phyloP scores from a whole-genome alignment of 2,329 filamentous ascomycete species.

The Ambrosiella beaveri region DNA sequence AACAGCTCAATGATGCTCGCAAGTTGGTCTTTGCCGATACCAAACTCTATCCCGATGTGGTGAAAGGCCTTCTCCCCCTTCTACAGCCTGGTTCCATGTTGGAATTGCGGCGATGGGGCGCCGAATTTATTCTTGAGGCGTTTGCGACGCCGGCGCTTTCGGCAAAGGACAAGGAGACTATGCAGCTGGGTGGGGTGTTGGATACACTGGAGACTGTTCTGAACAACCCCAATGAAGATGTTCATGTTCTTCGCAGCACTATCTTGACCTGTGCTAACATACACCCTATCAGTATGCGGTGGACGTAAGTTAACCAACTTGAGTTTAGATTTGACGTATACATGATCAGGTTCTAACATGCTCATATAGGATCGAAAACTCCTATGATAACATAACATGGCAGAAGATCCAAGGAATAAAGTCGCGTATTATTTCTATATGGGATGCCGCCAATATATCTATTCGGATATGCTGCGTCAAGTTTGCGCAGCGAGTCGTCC shows the following conservation, averaged over 20 bases:
- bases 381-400: constrained; percentile 68
- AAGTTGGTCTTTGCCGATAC: constrained; percentile 76
- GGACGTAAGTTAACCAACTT: constrained; percentile 58
- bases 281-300: constrained; percentile 79
- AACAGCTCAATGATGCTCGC: constrained; percentile 77
- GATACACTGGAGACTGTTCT: constrained; percentile 56
- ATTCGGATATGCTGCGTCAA: constrained; percentile 92
- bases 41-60: constrained; percentile 77
- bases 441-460: constrained; percentile 62
- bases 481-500: constrained; percentile 82
- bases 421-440: constrained; percentile 68
- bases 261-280: constrained; percentile 83
- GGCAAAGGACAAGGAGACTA: constrained; percentile 60
- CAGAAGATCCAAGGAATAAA: constrained; percentile 80
- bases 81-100: constrained; percentile 57
- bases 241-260: constrained; percentile 64
- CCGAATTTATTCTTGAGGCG: constrained; percentile 87
- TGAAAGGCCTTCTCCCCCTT: constrained; percentile 84
- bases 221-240: constrained; percentile 58
- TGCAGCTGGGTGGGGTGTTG: constrained; percentile 54
- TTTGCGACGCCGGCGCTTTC: constrained; percentile 81
- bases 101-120: constrained; percentile 85
- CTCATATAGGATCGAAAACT: constrained; percentile 59
- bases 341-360: not conserved
- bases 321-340: not conserved